These are phyloP conservation scores for Mucor indicus DNA, from an alignment of 371 early-diverging fungal genomes.

Conservation along the genomic window DNA sequence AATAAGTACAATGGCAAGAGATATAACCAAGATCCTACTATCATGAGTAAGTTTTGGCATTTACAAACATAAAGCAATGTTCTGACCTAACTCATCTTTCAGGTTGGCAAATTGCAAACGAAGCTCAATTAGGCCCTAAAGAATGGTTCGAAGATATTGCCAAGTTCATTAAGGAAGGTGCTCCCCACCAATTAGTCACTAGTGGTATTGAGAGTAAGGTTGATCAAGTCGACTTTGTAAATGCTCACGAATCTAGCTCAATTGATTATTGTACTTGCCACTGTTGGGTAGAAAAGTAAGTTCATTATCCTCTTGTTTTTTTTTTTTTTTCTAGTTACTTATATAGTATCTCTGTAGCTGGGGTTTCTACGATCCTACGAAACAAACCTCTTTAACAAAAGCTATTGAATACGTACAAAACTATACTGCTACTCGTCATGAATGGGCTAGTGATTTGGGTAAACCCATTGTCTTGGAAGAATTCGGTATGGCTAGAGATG, in stretches of 20 bases:
- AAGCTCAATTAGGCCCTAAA: conserved; percentile 37
- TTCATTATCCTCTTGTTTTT: neutral
- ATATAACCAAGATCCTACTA: conserved; percentile 37
- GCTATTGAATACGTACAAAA: conserved; percentile 22
- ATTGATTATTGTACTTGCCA: conserved; percentile 59
- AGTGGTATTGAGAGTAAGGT: conserved; percentile 53
- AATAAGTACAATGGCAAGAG: conserved; percentile 37
- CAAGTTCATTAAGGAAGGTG: conserved; percentile 42
- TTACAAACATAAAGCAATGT: neutral
- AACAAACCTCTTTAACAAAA: conserved; percentile 6
- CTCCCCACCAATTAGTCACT: conserved; percentile 51
- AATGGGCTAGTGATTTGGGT: conserved; percentile 38
- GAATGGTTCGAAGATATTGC: conserved; percentile 49
- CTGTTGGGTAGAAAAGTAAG: conserved; percentile 59
- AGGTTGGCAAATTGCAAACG: conserved; percentile 50
- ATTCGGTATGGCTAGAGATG: conserved; percentile 59
- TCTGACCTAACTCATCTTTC: too few species aligned
- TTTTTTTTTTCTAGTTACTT: neutral
- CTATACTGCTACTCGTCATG: conserved; percentile 25
- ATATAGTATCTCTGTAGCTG: conserved; percentile 24
- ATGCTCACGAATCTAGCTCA: conserved; percentile 32
- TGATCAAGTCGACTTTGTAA: conserved; percentile 44
- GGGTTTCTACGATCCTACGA: conserved; percentile 44
- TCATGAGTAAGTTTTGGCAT: conserved; percentile 29
- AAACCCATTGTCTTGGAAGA: conserved; percentile 60